These are phyloP conservation scores for Biscogniauxia sp. DNA, from an alignment of 2,329 filamentous ascomycete genomes.

Conservation along the genomic window DNA sequence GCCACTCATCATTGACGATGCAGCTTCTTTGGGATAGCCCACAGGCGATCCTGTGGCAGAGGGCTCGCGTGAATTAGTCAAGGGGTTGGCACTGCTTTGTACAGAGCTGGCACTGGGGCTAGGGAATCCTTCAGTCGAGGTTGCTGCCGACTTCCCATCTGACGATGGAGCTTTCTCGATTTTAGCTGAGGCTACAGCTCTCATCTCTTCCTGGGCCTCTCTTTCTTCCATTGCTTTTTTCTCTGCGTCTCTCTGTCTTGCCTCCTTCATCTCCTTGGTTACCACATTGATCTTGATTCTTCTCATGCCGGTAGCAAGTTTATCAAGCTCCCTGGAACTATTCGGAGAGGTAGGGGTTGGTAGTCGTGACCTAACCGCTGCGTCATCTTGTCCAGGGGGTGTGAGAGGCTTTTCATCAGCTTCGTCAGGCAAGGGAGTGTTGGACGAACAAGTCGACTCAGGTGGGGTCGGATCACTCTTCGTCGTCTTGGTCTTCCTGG, in stretches of 20 bases:
- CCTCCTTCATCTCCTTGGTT: constrained; percentile 57
- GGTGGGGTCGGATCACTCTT: constrained; percentile 9
- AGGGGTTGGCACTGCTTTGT: neutral
- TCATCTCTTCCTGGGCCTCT: neutral
- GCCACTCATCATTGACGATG: neutral
- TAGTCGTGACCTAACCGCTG: constrained; percentile 10
- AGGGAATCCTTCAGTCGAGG: neutral
- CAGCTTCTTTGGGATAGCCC: neutral
- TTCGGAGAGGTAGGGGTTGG: constrained; percentile 19
- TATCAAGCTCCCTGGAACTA: constrained; percentile 45
- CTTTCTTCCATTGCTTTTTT: constrained; percentile 9
- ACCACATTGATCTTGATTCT: constrained; percentile 62
- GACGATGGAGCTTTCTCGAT: neutral
- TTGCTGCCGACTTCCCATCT: neutral
- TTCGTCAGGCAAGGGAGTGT: constrained; percentile 7
- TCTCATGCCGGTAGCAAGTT: constrained; percentile 57
- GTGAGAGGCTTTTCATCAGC: constrained; percentile 5
- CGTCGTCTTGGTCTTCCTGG: constrained; percentile 36
- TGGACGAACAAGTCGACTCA: constrained; percentile 8
- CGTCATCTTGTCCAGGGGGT: constrained; percentile 4
- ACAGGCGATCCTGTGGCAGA: neutral
- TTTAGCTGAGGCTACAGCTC: neutral
- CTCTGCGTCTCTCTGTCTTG: constrained; percentile 39
- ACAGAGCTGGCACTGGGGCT: neutral
- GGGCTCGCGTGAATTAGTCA: neutral